Percentiles rank a stretch among this genome's conserved stretches.
Conservation (phyloP, 1,284 basidiomycete species). For the Sanghuangporus weigelae region DNA sequence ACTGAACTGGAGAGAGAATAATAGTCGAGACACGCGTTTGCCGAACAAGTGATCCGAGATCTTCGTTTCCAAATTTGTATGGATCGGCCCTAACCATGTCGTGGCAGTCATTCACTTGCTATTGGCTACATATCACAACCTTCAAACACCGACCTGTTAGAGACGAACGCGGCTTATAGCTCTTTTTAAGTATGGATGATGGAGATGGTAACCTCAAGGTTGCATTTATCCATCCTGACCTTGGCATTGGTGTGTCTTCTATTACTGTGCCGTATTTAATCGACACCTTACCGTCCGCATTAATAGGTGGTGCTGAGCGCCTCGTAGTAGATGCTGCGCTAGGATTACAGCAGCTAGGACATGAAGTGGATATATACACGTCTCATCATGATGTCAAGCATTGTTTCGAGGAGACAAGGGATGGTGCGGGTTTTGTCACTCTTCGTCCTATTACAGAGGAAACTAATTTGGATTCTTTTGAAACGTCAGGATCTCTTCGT, state of each 20-base stretch:
- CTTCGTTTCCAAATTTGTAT: not conserved
- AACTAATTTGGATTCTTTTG: not conserved
- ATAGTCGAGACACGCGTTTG: too few species aligned
- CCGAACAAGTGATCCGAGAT: not conserved
- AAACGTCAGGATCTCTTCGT: slow-evolving; percentile 67
- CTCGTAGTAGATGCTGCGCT: slow-evolving; percentile 95
- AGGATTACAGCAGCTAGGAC: slow-evolving; percentile 79
- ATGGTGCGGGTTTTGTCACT: slow-evolving; percentile 47
- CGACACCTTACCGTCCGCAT: slow-evolving; percentile 1
- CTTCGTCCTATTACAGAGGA: not conserved
- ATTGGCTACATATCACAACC: too few species aligned
- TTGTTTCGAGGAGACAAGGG: slow-evolving; percentile 86
- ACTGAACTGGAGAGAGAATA: too few species aligned
- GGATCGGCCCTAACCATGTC: too few species aligned
- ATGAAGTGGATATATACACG: slow-evolving; percentile 90
- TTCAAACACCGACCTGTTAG: too few species aligned
- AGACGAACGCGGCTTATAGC: too few species aligned
- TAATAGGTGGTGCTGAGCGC: slow-evolving; percentile 86
- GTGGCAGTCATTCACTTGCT: too few species aligned
- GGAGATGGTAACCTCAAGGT: slow-evolving; percentile 33
- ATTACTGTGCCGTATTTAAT: not conserved
- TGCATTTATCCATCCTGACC: slow-evolving; percentile 92
- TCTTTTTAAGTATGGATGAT: not conserved
- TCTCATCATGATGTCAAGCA: slow-evolving; percentile 84
- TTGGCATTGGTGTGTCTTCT: slow-evolving; percentile 76